Evolutionary conservation across 495 filamentous ascomycete genomes (phyloP).

Genomic region (Cladorrhinum samala): DNA sequence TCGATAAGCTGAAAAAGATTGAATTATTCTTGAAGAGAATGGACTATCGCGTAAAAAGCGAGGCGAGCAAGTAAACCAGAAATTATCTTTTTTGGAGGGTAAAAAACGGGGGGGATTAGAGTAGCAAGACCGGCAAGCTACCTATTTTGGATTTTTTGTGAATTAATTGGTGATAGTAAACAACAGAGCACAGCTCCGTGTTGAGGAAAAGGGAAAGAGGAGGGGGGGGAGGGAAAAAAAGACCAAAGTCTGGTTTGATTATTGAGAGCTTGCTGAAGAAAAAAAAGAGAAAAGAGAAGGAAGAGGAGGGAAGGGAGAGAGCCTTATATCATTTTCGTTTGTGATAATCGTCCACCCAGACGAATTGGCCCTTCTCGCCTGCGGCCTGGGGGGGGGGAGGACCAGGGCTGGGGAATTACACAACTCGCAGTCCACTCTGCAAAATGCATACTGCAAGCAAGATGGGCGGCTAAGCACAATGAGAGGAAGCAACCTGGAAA

Average conservation of each 20-base stretch:
- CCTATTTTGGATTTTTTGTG: conserved; percentile 32
- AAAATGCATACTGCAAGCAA: conserved; percentile 20
- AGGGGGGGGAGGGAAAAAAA: conserved; percentile 46
- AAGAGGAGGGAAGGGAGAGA: conserved; percentile 32
- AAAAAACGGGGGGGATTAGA: conserved; percentile 21
- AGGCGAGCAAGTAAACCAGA: conserved; percentile 56
- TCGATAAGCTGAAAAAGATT: conserved; percentile 29
- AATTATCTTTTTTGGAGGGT: conserved; percentile 33
- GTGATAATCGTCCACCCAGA: conserved; percentile 21
- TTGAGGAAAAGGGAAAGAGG: conserved; percentile 43
- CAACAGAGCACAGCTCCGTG: conserved; percentile 51
- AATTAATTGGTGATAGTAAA: conserved; percentile 21
- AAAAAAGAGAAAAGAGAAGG: conserved; percentile 43
- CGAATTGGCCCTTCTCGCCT: conserved; percentile 6
- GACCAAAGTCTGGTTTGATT: conserved; percentile 54
- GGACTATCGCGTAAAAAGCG: conserved; percentile 24
- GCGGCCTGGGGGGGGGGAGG: background rate
- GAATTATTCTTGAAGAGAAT: conserved; percentile 25
- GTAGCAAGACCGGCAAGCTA: conserved; percentile 45
- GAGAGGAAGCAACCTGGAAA: background rate
- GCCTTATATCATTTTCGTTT: conserved; percentile 39
- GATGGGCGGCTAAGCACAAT: conserved; percentile 40
- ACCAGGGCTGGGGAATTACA: conserved; percentile 18
- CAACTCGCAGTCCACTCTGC: background rate
- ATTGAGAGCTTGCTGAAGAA: conserved; percentile 74